Evolutionary conservation across 495 filamentous ascomycete species (phyloP).

Genomic region (Trypethelium eluteriae): DNA sequence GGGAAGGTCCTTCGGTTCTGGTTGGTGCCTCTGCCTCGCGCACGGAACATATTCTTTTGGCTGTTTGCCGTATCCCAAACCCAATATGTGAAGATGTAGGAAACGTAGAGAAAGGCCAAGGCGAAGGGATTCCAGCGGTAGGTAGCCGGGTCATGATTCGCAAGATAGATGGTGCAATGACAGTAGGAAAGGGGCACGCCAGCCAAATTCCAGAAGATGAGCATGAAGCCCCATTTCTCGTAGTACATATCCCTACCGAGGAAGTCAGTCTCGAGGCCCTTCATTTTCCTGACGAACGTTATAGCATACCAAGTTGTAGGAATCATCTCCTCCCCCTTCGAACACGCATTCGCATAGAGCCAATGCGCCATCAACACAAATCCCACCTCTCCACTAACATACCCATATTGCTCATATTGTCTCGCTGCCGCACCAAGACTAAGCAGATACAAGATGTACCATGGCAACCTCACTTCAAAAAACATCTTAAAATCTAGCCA

Average conservation of each 20-base stretch:
- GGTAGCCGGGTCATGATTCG: slow-evolving; percentile 71
- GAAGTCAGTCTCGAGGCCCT: slow-evolving; percentile 14
- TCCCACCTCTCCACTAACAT: slow-evolving; percentile 77
- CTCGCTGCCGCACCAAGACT: slow-evolving; percentile 69
- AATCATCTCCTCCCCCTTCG: slow-evolving; percentile 94
- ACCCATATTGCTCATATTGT: slow-evolving; percentile 85
- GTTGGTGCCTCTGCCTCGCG: slow-evolving; percentile 66
- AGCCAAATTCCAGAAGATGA: slow-evolving; percentile 99
- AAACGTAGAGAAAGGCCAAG: slow-evolving; percentile 55
- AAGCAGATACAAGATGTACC: slow-evolving; percentile 85
- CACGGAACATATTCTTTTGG: slow-evolving; percentile 92
- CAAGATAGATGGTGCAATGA: slow-evolving; percentile 91
- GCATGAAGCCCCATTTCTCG: slow-evolving; percentile 99
- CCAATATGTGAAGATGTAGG: slow-evolving; percentile 84
- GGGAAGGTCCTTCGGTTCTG: slow-evolving; percentile 77
- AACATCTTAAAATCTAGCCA: slow-evolving; percentile 99
- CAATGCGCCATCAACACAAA: slow-evolving; percentile 92
- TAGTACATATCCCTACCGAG: slow-evolving; percentile 82
- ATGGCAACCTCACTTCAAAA: slow-evolving; percentile 93
- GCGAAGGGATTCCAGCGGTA: slow-evolving; percentile 71
- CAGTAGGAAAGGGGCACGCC: slow-evolving; percentile 95
- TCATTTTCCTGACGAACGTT: background rate
- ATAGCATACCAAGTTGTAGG: slow-evolving; percentile 70
- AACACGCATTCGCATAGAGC: slow-evolving; percentile 92
- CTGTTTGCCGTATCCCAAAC: slow-evolving; percentile 86